phyloP scores from a whole-genome alignment of 495 filamentous ascomycete species.

The Entonaema liquescens region DNA sequence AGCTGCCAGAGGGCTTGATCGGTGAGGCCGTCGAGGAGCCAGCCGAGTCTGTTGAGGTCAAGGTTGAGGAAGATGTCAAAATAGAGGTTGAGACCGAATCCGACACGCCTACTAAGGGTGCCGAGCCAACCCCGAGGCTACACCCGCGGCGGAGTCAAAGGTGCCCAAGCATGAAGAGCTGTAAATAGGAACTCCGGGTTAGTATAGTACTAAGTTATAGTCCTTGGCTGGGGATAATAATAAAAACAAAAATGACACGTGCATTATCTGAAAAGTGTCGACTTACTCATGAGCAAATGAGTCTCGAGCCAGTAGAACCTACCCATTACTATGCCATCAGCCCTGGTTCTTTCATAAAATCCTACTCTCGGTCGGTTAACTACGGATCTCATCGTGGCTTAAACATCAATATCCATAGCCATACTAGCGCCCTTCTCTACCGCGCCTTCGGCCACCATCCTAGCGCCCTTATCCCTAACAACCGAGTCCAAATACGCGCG shows the following conservation, averaged over 20 bases:
- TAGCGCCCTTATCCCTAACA: conserved; percentile 70
- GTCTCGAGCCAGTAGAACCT: conserved; percentile 10
- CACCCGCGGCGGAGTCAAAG: conserved; percentile 20
- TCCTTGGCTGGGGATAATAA: conserved; percentile 8
- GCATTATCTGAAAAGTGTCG: conserved; percentile 10
- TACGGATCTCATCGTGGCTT: background rate
- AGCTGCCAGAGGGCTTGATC: conserved; percentile 78
- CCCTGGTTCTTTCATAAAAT: background rate
- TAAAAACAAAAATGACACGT: conserved; percentile 8
- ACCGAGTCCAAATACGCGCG: conserved; percentile 77
- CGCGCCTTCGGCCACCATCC: conserved; percentile 68
- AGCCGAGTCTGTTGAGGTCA: conserved; percentile 48
- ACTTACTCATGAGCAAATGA: conserved; percentile 28
- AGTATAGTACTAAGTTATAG: conserved; percentile 16
- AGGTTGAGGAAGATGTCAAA: conserved; percentile 42
- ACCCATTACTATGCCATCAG: conserved; percentile 5
- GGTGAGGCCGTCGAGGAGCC: conserved; percentile 61
- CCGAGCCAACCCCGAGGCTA: conserved; percentile 52
- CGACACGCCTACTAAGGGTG: conserved; percentile 32
- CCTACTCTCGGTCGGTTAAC: background rate
- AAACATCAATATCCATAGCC: conserved; percentile 56
- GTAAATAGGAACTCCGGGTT: conserved; percentile 34
- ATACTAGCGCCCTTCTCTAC: conserved; percentile 53
- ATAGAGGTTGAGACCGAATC: conserved; percentile 37
- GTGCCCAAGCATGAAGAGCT: conserved; percentile 56